Evolutionary conservation across 768 basidiomycete genomes (phyloP).

Genomic region (Leccinum boreale): DNA sequence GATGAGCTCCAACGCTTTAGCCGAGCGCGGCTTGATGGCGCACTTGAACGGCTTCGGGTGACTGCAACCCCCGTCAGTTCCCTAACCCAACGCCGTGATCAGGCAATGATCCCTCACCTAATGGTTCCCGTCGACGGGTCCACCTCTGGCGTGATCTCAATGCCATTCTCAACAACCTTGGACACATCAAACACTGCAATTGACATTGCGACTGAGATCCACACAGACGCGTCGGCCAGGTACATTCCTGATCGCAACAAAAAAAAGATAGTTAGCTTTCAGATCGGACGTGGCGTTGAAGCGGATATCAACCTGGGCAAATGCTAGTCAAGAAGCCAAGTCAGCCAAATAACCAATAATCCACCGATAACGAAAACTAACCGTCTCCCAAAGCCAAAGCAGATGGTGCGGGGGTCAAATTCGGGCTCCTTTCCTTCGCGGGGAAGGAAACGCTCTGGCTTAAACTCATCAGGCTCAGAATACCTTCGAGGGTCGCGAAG

Average conservation of each 20-base stretch:
- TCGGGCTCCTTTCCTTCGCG: slow-evolving; percentile 37
- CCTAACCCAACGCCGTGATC: not conserved
- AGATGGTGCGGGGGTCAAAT: slow-evolving; percentile 54
- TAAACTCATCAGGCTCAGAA: slow-evolving; percentile 51
- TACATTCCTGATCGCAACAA: slow-evolving; percentile 38
- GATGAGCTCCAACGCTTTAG: slow-evolving; percentile 52
- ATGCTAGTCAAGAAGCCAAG: slow-evolving; percentile 12
- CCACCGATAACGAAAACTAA: slow-evolving; percentile 21
- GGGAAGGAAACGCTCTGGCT: slow-evolving; percentile 58
- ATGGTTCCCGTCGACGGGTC: slow-evolving; percentile 63
- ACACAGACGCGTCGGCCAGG: slow-evolving; percentile 51
- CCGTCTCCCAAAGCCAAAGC: slow-evolving; percentile 72
- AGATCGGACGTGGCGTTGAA: slow-evolving; percentile 17
- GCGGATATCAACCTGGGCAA: slow-evolving; percentile 25
- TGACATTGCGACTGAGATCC: slow-evolving; percentile 40
- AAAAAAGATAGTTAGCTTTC: slow-evolving; percentile 12
- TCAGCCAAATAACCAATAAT: slow-evolving; percentile 6
- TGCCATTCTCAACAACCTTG: slow-evolving; percentile 43
- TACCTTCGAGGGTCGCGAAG: slow-evolving; percentile 40
- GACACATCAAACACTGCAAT: slow-evolving; percentile 48
- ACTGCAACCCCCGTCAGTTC: slow-evolving; percentile 25
- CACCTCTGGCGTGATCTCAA: slow-evolving; percentile 49
- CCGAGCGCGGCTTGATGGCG: slow-evolving; percentile 56
- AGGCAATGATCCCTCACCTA: slow-evolving; percentile 37
- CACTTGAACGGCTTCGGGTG: slow-evolving; percentile 65